Conservation (phyloP, 495 filamentous ascomycete species). For the Penicillium argentinense region DNA sequence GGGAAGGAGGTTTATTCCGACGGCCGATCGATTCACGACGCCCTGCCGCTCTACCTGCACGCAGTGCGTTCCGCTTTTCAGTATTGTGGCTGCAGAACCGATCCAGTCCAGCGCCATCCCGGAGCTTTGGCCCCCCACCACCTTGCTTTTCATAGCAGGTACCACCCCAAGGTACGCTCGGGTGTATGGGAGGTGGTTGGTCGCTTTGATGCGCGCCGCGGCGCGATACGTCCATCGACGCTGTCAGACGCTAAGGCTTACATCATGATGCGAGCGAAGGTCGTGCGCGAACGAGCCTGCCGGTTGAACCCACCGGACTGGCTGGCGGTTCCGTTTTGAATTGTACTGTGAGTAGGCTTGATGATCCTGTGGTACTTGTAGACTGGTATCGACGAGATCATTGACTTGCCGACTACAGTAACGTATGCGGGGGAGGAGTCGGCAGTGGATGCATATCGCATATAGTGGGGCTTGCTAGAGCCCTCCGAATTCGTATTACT, state of each 20-base stretch:
- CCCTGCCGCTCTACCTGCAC: no score
- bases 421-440: no score
- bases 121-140: constrained; percentile 24
- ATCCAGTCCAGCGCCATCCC: constrained; percentile 12
- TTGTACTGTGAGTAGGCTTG: constrained; percentile 5
- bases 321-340: constrained; percentile 14
- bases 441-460: no score
- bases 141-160: no score
- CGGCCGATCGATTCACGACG: no score
- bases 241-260: constrained; percentile 21
- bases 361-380: constrained; percentile 11
- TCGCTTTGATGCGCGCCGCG: constrained; percentile 17
- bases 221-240: constrained; percentile 13
- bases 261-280: constrained; percentile 15
- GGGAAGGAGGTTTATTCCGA: no score
- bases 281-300: background rate
- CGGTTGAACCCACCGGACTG: constrained; percentile 6
- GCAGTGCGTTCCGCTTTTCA: background rate
- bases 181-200: constrained; percentile 6
- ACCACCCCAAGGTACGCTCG: no score
- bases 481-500: no score
- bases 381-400: background rate
- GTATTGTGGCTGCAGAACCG: constrained; percentile 22
- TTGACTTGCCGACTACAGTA: no score
- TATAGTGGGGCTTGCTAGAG: no score